Evolutionary conservation across 2,329 filamentous ascomycete genomes (phyloP), one percentile per base, ranked within the genome.

Genomic region (Nemania sp.): DNA sequence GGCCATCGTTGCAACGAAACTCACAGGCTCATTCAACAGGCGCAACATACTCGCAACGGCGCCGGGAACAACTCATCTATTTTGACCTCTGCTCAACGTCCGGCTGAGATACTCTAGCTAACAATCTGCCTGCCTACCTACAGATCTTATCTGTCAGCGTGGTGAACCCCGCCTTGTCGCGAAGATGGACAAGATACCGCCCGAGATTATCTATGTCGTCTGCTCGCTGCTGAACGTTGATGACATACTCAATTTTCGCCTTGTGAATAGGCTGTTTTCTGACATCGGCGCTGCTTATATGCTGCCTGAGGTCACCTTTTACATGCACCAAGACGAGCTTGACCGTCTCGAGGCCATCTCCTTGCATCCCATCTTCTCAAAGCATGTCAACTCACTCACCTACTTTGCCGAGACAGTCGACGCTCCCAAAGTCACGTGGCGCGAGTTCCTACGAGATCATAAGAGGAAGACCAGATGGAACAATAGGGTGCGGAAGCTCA

Each of bases 251-350:
- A 65, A 59, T 20, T 71, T 72, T 37, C 71, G 71, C 5, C 67
- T 71, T 9, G 68, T 67, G 40, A 63, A 63, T 47, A 68, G 54
- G 42, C 34, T 58, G 2, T 71, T 69, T 39, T 68, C 68, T 10
- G 65, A 69, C 39, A 59, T 68, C 29, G 70, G 65, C 15, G 70
- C 68, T 7, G 58, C 63, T 39, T 68, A 68, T 80, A 59, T 86
- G 80, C 54, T 84, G 67, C 42, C 76, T 66, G 39, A 76, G 46
- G 48, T 75, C 63, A 63, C 64, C 13, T 57, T 74, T 65, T 62
- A 67, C 48, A 37, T 74, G 54, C 50, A 74, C 60, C 18, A 67
- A 18, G 50, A 57, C 13, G 70, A 72, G 37, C 54, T 73, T 12
- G 60, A 67, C 4, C 65, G 67, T 39, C 54, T 73, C 17, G 53